Percentiles rank a stretch among this genome's conserved stretches.
These are phyloP conservation scores for Cubamyces lactineus DNA, from an alignment of 768 basidiomycete species.

Conservation along the genomic window DNA sequence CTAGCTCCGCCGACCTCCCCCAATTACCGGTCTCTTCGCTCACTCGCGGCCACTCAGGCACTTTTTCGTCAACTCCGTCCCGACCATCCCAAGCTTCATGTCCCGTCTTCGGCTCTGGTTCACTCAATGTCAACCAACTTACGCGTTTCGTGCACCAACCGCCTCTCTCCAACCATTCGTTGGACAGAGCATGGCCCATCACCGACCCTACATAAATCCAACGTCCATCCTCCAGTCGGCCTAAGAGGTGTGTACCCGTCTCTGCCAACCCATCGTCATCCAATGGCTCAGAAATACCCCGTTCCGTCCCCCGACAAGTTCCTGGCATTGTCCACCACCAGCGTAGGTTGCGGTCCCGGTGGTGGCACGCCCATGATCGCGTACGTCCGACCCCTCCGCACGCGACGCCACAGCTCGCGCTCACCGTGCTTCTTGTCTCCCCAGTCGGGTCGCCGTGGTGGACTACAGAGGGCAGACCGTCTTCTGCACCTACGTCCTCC, in stretches of 20 bases:
- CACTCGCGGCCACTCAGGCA: not conserved
- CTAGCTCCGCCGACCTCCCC: constrained; percentile 10
- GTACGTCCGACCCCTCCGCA: constrained; percentile 46
- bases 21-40: not conserved
- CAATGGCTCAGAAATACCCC: constrained; percentile 32
- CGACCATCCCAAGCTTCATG: constrained; percentile 4
- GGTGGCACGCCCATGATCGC: constrained; percentile 84
- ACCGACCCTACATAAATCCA: constrained; percentile 13
- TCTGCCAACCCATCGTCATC: constrained; percentile 5
- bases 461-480: constrained; percentile 53
- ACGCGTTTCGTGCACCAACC: constrained; percentile 5
- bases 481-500: constrained; percentile 67
- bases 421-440: constrained; percentile 15
- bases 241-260: constrained; percentile 12
- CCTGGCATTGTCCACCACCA: constrained; percentile 56
- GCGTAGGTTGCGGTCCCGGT: constrained; percentile 78
- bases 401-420: constrained; percentile 18
- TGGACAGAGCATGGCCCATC: not conserved
- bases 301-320: constrained; percentile 47
- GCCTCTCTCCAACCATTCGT: not conserved
- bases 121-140: constrained; percentile 1
- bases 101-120: constrained; percentile 14
- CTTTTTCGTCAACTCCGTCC: not conserved
- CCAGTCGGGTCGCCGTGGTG: constrained; percentile 47
- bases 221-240: not conserved